Base-by-base conservation (phyloP, 2,329 filamentous ascomycete species). In the Alternaria conjuncta region DNA sequence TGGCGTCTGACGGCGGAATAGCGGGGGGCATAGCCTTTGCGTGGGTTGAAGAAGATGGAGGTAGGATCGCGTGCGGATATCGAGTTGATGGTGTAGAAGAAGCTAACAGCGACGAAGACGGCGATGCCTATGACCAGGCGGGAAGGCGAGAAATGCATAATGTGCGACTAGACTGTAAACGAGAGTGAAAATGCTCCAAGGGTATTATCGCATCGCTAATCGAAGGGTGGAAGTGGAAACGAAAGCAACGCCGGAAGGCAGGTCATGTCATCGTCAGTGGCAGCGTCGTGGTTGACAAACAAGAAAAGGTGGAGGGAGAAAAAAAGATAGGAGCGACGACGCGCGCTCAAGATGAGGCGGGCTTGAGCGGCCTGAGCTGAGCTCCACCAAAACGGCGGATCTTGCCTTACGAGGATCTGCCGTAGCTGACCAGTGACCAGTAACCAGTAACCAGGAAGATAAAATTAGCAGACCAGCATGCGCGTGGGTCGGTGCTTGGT, bases 11-110 rank as follows among this genome's bases (percentile, higher is more conserved):
- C 59, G 12, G 70, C 57, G 9, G 77, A 80, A 64, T 80, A 80
- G 54, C 47, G 63, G 3, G 76, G 76, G n/a, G 68, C 62, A 50
- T 79, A 79, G 26, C 71, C 78, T 49, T 67, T 72, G 15, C 65
- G 64, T 10, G 76, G 70, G 44, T 75, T 72, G 74, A 79, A 80
- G 71, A 79, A 79, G 46, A 76, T 41, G 28, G 77, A 79, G 7
- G 77, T 80, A 2, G 78, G 78, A 57, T 79, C 78, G 61, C 73
- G 75, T 6, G 72, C 68, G 13, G 72, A 72, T 57, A 71, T 61
- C 23, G 69, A 65, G 56, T 71, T 71, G 58, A 76, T 61, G 15
- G 67, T 71, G 65, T 75, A 74, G 20, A 75, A 41, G 32, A 70
- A 60, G 30, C 66, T 62, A 44, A 74, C 44, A 55, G 65, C 61